phyloP scores from a whole-genome alignment of 2,329 filamentous ascomycete species.

The Diaporthe longicolla region DNA sequence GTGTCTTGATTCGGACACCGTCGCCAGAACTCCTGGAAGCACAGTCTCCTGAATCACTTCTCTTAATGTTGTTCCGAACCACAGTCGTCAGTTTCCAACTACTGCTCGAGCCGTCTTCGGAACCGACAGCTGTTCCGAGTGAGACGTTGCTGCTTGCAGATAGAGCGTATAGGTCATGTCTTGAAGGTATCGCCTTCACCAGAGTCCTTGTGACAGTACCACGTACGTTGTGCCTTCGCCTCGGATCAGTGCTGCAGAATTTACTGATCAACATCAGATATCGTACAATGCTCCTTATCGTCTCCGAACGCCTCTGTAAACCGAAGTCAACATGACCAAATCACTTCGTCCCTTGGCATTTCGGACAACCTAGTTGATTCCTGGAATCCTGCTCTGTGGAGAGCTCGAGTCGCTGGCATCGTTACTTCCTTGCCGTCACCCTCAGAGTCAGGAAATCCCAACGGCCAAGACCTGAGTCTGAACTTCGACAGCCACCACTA shows the following conservation, averaged over 20 bases:
- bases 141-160: not conserved
- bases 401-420: not conserved
- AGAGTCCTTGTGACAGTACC: not conserved
- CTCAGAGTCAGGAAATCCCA: not conserved
- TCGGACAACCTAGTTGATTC: not conserved
- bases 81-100: not conserved
- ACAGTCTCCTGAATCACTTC: not conserved
- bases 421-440: not conserved
- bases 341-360: not conserved
- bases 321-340: not conserved
- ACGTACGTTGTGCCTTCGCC: not conserved
- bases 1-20: constrained; percentile 1
- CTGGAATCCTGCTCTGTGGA: not conserved
- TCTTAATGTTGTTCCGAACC: not conserved
- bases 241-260: no score
- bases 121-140: no score
- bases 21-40: not conserved
- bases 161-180: not conserved
- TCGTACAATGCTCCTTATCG: not conserved
- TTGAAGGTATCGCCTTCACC: not conserved
- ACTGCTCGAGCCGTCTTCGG: not conserved
- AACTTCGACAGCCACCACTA: not conserved
- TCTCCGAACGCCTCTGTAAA: not conserved
- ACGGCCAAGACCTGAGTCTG: not conserved
- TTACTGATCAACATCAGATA: not conserved